Evolutionary conservation across 2,329 filamentous ascomycete species (phyloP).

Genomic region (Lomentospora prolificans): DNA sequence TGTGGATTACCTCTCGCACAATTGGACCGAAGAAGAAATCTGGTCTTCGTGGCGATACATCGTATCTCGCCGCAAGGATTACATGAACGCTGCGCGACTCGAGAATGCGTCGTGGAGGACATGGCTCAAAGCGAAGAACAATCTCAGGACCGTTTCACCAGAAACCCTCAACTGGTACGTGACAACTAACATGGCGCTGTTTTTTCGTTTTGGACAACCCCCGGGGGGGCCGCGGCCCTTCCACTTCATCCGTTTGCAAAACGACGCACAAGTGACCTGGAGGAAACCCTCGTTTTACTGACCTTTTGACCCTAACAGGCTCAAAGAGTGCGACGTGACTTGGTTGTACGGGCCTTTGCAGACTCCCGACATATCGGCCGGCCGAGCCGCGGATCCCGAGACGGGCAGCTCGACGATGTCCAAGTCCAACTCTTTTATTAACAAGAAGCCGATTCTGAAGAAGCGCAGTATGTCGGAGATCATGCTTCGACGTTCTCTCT

Average conservation of each 20-base stretch:
- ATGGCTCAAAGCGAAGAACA: conserved; percentile 88
- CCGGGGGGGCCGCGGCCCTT: no score
- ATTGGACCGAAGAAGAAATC: conserved; percentile 92
- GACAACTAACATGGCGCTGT: conserved; percentile 21
- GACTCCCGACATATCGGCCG: conserved; percentile 26
- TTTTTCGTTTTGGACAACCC: background rate
- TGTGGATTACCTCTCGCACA: conserved; percentile 90
- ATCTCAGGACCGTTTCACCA: conserved; percentile 77
- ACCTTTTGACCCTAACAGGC: conserved; percentile 42
- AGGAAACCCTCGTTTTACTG: conserved; percentile 5
- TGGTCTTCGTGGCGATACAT: conserved; percentile 97
- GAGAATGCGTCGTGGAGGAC: conserved; percentile 97
- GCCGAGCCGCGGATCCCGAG: background rate
- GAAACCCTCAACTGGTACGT: conserved; percentile 84
- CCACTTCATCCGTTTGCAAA: conserved; percentile 18
- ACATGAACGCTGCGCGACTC: conserved; percentile 69
- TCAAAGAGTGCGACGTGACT: conserved; percentile 94
- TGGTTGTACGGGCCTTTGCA: conserved; percentile 95
- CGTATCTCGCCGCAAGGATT: conserved; percentile 66
- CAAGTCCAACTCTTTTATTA: conserved; percentile 54
- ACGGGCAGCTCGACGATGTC: conserved; percentile 26
- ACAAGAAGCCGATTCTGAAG: conserved; percentile 89
- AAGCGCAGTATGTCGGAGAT: conserved; percentile 94
- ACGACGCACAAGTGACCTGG: conserved; percentile 4
- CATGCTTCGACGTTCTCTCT: conserved; percentile 83